Evolutionary conservation across 805 yeast genomes (phyloP).

Genomic region (Zygosaccharomyces kombuchaensis): DNA sequence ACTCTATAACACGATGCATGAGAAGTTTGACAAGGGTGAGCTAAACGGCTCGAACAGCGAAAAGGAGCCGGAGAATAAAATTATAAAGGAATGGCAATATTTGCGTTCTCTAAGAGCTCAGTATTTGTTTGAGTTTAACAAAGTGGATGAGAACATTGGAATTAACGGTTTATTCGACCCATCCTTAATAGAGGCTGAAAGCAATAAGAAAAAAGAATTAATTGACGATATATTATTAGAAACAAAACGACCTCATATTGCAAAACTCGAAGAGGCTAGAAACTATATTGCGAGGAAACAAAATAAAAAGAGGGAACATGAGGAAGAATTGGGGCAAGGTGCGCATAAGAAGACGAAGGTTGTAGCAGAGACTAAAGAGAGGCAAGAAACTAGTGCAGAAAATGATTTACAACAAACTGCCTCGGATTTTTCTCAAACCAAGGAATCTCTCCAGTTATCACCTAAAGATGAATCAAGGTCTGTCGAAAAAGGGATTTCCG

Average conservation of each 20-base stretch:
- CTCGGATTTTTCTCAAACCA: neutral
- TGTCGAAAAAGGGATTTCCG: neutral
- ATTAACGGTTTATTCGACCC: slow-evolving; percentile 39
- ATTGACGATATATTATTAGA: slow-evolving; percentile 12
- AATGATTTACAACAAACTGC: neutral
- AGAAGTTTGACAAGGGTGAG: slow-evolving; percentile 1
- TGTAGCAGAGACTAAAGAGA: neutral
- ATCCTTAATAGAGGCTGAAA: slow-evolving; percentile 16
- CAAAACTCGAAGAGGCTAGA: slow-evolving; percentile 24
- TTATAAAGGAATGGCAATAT: slow-evolving; percentile 40
- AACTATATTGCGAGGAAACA: slow-evolving; percentile 14
- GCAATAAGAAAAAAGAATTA: slow-evolving; percentile 8
- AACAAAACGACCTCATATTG: slow-evolving; percentile 17
- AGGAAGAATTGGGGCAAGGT: slow-evolving; percentile 10
- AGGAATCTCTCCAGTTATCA: neutral
- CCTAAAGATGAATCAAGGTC: neutral
- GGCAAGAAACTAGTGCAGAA: neutral
- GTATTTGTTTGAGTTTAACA: slow-evolving; percentile 36
- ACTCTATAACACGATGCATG: slow-evolving; percentile 16
- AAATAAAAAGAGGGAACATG: slow-evolving; percentile 16
- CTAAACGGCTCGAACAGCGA: slow-evolving; percentile 11
- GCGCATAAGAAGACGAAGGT: slow-evolving; percentile 12
- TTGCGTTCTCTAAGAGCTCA: slow-evolving; percentile 40
- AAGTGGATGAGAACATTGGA: slow-evolving; percentile 37
- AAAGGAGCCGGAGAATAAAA: slow-evolving; percentile 13